Evolutionary conservation across 1,284 basidiomycete genomes (phyloP).

Genomic region (Puccinia polysora): DNA sequence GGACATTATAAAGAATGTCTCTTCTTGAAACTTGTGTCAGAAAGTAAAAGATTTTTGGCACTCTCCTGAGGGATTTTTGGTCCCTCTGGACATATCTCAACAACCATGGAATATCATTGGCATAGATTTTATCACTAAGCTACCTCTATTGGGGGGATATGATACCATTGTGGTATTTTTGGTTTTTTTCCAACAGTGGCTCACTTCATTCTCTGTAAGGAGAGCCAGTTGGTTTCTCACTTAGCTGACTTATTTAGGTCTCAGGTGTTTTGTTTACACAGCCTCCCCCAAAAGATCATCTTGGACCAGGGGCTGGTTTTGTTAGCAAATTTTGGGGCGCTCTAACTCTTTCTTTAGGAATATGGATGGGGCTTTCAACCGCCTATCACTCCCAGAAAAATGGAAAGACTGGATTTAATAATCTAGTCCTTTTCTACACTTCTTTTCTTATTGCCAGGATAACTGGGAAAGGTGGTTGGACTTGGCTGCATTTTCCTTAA

Average conservation of each 20-base stretch:
- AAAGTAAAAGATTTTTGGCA: neutral
- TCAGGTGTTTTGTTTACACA: neutral
- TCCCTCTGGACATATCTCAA: neutral
- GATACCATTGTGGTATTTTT: slow-evolving; percentile 9
- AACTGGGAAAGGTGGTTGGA: slow-evolving; percentile 49
- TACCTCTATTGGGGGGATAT: neutral
- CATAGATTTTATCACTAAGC: slow-evolving; percentile 13
- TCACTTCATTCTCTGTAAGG: slow-evolving; percentile 21
- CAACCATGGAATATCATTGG: slow-evolving; percentile 11
- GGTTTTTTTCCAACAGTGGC: slow-evolving; percentile 2
- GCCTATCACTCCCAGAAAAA: slow-evolving; percentile 26
- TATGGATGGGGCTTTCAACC: neutral
- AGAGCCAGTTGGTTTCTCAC: neutral
- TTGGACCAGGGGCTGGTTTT: neutral
- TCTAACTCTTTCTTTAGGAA: neutral
- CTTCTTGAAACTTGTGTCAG: slow-evolving; percentile 2
- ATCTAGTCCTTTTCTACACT: slow-evolving; percentile 44
- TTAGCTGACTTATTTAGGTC: slow-evolving; percentile 1
- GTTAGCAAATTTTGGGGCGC: slow-evolving; percentile 1
- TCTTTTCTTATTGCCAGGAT: slow-evolving; percentile 44
- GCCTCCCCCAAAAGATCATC: slow-evolving; percentile 16
- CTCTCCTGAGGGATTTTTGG: neutral
- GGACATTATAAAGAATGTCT: neutral
- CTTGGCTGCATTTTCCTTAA: slow-evolving; percentile 52
- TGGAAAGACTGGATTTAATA: slow-evolving; percentile 13